These are phyloP conservation scores for Sarocladium kiliense DNA, from an alignment of 2,329 filamentous ascomycete genomes.

Conservation along the genomic window DNA sequence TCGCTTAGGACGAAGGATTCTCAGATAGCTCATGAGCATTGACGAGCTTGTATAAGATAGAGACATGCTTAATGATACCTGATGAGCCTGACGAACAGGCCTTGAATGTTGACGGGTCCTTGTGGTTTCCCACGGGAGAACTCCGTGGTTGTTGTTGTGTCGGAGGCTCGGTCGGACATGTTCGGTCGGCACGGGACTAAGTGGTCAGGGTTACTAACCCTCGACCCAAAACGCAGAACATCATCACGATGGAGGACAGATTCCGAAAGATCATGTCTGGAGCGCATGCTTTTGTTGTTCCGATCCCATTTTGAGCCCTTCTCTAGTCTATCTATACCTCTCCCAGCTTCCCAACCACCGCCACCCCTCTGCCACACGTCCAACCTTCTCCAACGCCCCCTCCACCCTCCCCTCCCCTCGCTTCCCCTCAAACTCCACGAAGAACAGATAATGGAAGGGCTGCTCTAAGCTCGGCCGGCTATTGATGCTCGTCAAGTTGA, in stretches of 20 bases:
- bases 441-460: constrained; percentile 91
- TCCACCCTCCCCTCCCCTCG: constrained; percentile 47
- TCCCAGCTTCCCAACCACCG: constrained; percentile 69
- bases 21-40: no score
- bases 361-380: constrained; percentile 52
- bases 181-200: background rate
- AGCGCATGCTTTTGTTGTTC: background rate
- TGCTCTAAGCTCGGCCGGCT: constrained; percentile 69
- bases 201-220: background rate
- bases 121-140: background rate
- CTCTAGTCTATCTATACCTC: constrained; percentile 25
- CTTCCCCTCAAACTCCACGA: constrained; percentile 79
- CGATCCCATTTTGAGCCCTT: background rate
- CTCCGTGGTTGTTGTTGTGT: background rate
- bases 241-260: no score
- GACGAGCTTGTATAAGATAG: no score
- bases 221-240: background rate
- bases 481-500: constrained; percentile 90
- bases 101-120: background rate
- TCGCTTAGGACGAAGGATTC: background rate
- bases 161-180: background rate
- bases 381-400: constrained; percentile 54
- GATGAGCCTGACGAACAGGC: no score
- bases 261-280: background rate
- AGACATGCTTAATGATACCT: background rate